These are phyloP conservation scores for Camillea tinctor DNA, from an alignment of 2,329 filamentous ascomycete genomes.

Conservation along the genomic window DNA sequence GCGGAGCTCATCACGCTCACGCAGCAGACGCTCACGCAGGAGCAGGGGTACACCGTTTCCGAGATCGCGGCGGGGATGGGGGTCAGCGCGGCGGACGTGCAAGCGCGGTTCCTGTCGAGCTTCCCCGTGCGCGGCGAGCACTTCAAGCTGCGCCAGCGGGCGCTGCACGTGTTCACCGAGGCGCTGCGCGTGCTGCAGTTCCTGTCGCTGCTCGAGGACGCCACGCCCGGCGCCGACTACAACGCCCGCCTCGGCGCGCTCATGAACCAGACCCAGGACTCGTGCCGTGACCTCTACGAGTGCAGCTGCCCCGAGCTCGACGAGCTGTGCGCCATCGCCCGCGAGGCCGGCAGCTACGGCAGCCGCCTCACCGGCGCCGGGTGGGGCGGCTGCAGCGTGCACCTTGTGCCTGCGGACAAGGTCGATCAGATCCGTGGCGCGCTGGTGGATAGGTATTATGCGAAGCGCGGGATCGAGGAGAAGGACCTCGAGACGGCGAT, in stretches of 20 bases:
- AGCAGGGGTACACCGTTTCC: conserved; percentile 83
- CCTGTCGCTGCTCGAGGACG: conserved; percentile 68
- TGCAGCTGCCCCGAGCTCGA: conserved; percentile 95
- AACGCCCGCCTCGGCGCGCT: conserved; percentile 73
- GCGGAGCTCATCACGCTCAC: conserved; percentile 68
- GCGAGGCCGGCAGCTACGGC: conserved; percentile 76
- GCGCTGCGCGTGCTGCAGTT: conserved; percentile 84
- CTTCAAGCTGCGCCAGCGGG: conserved; percentile 85
- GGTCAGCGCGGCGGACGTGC: conserved; percentile 68
- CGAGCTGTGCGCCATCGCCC: conserved; percentile 77
- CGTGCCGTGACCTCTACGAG: conserved; percentile 83
- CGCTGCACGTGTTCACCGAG: conserved; percentile 88
- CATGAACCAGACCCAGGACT: conserved; percentile 86
- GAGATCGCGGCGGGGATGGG: conserved; percentile 75
- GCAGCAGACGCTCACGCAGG: conserved; percentile 68
- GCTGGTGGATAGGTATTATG: conserved; percentile 80
- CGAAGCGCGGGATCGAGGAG: conserved; percentile 60
- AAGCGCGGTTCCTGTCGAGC: conserved; percentile 76
- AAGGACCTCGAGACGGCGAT: conserved; percentile 78
- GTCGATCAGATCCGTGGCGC: conserved; percentile 75
- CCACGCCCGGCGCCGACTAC: conserved; percentile 45
- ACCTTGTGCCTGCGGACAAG: conserved; percentile 82
- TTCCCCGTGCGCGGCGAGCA: conserved; percentile 85
- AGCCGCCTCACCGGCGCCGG: conserved; percentile 88
- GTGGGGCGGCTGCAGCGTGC: conserved; percentile 95